These are phyloP conservation scores for Ustilago bromivora DNA, from an alignment of 1,284 basidiomycete genomes.

Conservation along the genomic window DNA sequence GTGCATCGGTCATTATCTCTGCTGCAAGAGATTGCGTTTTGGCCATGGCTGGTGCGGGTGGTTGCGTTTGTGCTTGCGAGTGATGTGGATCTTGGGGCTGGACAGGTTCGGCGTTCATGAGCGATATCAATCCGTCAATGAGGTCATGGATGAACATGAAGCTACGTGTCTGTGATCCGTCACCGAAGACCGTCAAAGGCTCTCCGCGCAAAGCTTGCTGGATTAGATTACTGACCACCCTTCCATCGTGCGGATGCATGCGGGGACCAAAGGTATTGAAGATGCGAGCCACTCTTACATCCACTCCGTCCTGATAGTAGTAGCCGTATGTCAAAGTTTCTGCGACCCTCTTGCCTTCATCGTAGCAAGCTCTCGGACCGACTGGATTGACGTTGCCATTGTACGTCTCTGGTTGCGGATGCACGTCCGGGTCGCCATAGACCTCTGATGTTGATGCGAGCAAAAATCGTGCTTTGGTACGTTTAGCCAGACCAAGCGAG, in stretches of 20 bases:
- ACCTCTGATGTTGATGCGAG: slow-evolving; percentile 97
- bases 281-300: slow-evolving; percentile 74
- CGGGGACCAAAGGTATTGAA: slow-evolving; percentile 65
- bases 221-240: slow-evolving; percentile 98
- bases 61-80: background rate
- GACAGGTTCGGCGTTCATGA: slow-evolving; percentile 59
- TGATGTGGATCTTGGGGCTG: slow-evolving; percentile 75
- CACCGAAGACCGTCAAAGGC: slow-evolving; percentile 96
- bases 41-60: slow-evolving; percentile 4
- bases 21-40: slow-evolving; percentile 66
- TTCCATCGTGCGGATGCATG: slow-evolving; percentile 95
- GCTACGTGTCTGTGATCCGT: slow-evolving; percentile 93
- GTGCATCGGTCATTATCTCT: slow-evolving; percentile 37
- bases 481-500: slow-evolving; percentile 98
- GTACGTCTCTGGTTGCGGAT: slow-evolving; percentile 83
- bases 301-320: slow-evolving; percentile 91
- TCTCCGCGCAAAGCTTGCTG: slow-evolving; percentile 94
- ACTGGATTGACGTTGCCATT: slow-evolving; percentile 92
- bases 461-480: slow-evolving; percentile 94
- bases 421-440: slow-evolving; percentile 95
- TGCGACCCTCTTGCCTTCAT: slow-evolving; percentile 77
- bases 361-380: slow-evolving; percentile 96
- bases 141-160: slow-evolving; percentile 79
- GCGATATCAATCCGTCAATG: slow-evolving; percentile 71
- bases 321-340: slow-evolving; percentile 72